phyloP scores from a whole-genome alignment of 257 asterid genomes.

The Henckelia pumila region DNA sequence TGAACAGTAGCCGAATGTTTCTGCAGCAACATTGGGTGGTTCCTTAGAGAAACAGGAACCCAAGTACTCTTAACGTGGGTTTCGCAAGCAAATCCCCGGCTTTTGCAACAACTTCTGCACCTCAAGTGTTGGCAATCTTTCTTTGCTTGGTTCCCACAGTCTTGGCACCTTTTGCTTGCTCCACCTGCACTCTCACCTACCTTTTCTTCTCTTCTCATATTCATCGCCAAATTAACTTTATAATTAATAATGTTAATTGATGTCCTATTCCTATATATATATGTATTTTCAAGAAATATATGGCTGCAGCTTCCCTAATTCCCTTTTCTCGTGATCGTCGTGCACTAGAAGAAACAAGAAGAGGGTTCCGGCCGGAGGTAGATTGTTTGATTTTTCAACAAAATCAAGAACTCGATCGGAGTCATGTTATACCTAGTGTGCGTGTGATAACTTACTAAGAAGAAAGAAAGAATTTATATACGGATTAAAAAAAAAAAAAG shows the following conservation, averaged over 20 bases:
- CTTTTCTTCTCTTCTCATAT: neutral
- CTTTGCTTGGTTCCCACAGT: neutral
- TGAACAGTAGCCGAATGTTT: neutral
- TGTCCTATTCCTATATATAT: too few relatives aligned
- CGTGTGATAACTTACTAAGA: too few relatives aligned
- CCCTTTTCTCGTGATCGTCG: neutral
- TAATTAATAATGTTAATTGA: too few relatives aligned
- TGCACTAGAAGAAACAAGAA: neutral
- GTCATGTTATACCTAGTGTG: too few relatives aligned
- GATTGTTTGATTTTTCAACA: too few relatives aligned
- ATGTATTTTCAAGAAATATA: neutral
- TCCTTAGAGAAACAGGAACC: neutral
- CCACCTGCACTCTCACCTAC: too few relatives aligned
- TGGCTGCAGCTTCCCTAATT: neutral
- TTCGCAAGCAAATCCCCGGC: neutral
- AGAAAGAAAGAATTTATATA: too few relatives aligned
- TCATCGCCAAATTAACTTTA: neutral
- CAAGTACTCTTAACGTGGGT: neutral
- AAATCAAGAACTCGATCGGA: too few relatives aligned
- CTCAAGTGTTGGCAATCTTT: conserved; percentile 1
- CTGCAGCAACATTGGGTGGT: neutral
- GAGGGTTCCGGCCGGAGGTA: too few relatives aligned
- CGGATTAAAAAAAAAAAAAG: too few relatives aligned
- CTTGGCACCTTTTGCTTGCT: neutral
- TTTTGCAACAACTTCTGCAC: neutral